A percentile compares a stretch with the other conserved stretches of the same genome.
Evolutionary conservation across 441 rosid genomes (phyloP).

Genomic region (Isatis lusitanica): DNA sequence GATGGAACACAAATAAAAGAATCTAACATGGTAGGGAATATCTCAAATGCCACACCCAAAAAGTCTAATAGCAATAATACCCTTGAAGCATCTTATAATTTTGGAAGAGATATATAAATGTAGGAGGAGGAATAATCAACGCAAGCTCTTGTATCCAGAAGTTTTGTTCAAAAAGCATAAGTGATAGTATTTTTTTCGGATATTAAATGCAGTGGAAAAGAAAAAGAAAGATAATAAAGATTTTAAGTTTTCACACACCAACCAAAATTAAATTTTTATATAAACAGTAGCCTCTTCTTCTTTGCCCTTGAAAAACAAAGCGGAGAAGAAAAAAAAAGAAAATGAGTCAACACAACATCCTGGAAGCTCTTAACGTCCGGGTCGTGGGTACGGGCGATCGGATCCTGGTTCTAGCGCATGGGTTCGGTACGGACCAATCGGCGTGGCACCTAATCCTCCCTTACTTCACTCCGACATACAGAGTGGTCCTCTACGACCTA

Average conservation of each 20-base stretch:
- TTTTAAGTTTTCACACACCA: conserved; percentile 1
- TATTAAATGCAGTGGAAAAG: conserved; percentile 12
- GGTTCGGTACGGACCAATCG: conserved; percentile 72
- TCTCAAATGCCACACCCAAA: conserved; percentile 9
- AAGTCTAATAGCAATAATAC: conserved; percentile 23
- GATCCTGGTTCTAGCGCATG: conserved; percentile 57
- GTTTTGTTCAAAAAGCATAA: conserved; percentile 13
- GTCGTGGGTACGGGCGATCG: conserved; percentile 58
- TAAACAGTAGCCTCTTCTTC: conserved; percentile 26
- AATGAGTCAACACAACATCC: conserved; percentile 50
- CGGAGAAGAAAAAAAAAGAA: not conserved
- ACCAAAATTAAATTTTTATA: conserved; percentile 23
- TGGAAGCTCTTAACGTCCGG: conserved; percentile 63
- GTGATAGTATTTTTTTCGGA: not conserved
- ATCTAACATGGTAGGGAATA: conserved; percentile 14
- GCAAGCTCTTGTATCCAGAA: conserved; percentile 26
- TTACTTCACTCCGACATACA: conserved; percentile 41
- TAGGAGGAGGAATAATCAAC: conserved; percentile 31
- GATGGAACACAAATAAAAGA: conserved; percentile 7
- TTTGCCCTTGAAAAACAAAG: not conserved
- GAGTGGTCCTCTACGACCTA: conserved; percentile 57
- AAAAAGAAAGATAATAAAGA: not conserved
- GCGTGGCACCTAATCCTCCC: conserved; percentile 73
- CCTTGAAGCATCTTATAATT: conserved; percentile 23
- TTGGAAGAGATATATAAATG: not conserved